Conservation (phyloP, 441 rosid species). For the Corymbia citriodora region DNA sequence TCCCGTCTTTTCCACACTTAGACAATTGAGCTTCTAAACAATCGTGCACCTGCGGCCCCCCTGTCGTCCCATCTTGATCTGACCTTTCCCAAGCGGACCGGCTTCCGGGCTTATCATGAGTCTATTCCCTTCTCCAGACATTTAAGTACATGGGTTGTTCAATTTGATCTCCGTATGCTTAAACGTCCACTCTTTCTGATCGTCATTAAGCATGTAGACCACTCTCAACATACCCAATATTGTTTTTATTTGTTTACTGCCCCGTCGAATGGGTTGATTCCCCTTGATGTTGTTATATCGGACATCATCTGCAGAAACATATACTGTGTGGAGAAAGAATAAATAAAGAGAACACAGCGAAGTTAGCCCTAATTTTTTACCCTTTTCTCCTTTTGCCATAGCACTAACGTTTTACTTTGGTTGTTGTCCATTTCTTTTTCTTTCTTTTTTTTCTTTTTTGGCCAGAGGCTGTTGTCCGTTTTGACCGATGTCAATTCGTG, state of each 20-base stretch:
- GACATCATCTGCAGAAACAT: not conserved
- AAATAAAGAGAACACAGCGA: not conserved
- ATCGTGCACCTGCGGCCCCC: not conserved
- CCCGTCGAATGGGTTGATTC: not conserved
- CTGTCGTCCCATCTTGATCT: not conserved
- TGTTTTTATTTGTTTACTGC: not conserved
- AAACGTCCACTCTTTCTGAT: not conserved
- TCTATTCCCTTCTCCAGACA: not conserved
- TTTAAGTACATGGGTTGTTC: not conserved
- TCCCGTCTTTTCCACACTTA: not conserved
- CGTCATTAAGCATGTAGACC: not conserved
- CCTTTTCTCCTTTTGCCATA: not conserved
- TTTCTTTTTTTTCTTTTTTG: not conserved
- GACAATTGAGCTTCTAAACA: not conserved
- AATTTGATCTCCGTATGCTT: not conserved
- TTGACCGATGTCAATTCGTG: not conserved
- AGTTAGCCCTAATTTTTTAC: not conserved
- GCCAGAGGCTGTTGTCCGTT: not conserved
- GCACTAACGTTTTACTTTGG: not conserved
- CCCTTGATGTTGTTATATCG: not conserved
- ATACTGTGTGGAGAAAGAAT: not conserved
- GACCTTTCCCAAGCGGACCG: not conserved
- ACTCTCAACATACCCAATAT: not conserved
- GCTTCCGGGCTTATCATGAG: not conserved
- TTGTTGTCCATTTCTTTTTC: not conserved